These are phyloP conservation scores for Lactarius indigo DNA, from an alignment of 768 basidiomycete genomes.

Conservation along the genomic window DNA sequence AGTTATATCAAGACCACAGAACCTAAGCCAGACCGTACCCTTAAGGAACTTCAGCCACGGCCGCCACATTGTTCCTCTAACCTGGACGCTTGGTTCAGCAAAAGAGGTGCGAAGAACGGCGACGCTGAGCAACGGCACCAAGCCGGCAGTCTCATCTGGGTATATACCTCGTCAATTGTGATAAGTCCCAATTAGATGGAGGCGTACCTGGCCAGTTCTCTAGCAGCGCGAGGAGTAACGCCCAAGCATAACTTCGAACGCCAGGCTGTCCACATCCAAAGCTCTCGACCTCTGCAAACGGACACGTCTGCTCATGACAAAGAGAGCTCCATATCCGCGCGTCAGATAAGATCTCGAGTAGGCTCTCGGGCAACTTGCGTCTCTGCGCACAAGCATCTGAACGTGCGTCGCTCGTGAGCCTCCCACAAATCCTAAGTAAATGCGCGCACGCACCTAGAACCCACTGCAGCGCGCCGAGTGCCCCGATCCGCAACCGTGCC, in stretches of 20 bases:
- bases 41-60: conserved; percentile 69
- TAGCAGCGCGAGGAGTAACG: conserved; percentile 45
- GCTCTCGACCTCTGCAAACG: conserved; percentile 41
- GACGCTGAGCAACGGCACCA: conserved; percentile 49
- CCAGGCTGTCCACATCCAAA: conserved; percentile 67
- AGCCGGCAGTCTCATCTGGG: conserved; percentile 29
- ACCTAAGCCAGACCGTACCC: conserved; percentile 42
- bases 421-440: not conserved
- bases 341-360: conserved; percentile 44
- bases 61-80: conserved; percentile 66
- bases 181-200: not conserved
- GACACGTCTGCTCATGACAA: conserved; percentile 41
- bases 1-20: not conserved
- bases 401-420: not conserved
- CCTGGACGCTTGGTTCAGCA: conserved; percentile 66
- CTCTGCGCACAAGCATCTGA: conserved; percentile 20
- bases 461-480: conserved; percentile 63
- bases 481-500: conserved; percentile 66
- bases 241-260: conserved; percentile 72
- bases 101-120: conserved; percentile 66
- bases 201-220: conserved; percentile 43
- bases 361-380: conserved; percentile 28
- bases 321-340: conserved; percentile 59
- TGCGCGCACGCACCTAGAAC: conserved; percentile 48
- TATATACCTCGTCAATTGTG: not conserved